A percentile compares a stretch with the other conserved stretches of the same genome.
phyloP scores from a whole-genome alignment of 371 early-diverging fungal genomes.

The Haplosporangium sp. region DNA sequence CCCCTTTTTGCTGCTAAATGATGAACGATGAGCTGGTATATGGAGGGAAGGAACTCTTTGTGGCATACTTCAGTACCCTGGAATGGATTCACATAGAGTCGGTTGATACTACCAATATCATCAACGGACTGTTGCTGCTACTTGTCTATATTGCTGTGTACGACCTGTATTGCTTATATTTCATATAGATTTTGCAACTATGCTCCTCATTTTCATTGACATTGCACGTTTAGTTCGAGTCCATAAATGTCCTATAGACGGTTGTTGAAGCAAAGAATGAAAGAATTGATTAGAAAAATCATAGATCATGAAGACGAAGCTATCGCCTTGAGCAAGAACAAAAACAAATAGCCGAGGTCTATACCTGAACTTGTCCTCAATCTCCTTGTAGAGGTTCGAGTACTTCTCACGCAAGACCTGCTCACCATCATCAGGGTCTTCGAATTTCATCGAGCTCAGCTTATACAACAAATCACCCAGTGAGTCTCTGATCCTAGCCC shows the following conservation, averaged over 20 bases:
- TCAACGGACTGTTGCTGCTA: too few species aligned
- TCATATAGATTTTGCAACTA: too few species aligned
- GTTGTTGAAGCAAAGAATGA: background rate
- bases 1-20: too few species aligned
- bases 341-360: background rate
- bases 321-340: background rate
- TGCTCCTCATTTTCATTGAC: too few species aligned
- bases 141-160: too few species aligned
- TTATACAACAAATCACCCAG: constrained; percentile 96
- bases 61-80: too few species aligned
- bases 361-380: constrained; percentile 94
- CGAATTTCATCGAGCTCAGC: constrained; percentile 99
- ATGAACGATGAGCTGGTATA: too few species aligned
- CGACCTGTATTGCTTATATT: too few species aligned
- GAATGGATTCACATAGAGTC: too few species aligned
- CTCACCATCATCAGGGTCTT: constrained; percentile 97
- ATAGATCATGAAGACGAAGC: background rate
- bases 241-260: constrained; percentile 42
- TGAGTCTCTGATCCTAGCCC: constrained; percentile 94
- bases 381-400: constrained; percentile 90
- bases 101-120: too few species aligned
- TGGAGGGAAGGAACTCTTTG: too few species aligned
- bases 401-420: constrained; percentile 86
- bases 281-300: background rate
- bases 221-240: constrained; percentile 43